Percentiles rank a stretch among this genome's conserved stretches.
These are phyloP conservation scores for Trichoderma asperelloides DNA, from an alignment of 495 filamentous ascomycete genomes.

Conservation along the genomic window DNA sequence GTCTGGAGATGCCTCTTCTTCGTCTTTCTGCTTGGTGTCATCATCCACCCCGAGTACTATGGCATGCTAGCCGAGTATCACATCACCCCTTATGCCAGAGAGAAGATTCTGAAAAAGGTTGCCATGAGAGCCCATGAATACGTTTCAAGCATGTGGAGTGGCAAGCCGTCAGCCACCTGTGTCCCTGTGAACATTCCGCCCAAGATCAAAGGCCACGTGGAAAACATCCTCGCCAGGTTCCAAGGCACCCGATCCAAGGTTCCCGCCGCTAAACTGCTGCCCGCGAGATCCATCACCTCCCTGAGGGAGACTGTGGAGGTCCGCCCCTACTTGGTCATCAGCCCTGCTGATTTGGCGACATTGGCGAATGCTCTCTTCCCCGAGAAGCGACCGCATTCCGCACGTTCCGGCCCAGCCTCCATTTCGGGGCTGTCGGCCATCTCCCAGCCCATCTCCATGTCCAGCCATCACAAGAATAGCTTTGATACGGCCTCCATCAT, in stretches of 20 bases:
- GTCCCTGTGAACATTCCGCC: slow-evolving; percentile 49
- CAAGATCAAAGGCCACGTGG: slow-evolving; percentile 62
- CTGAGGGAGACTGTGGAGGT: slow-evolving; percentile 61
- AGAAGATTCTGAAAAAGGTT: slow-evolving; percentile 80
- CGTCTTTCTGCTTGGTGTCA: slow-evolving; percentile 70
- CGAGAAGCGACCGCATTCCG: slow-evolving; percentile 46
- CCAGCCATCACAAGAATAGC: slow-evolving; percentile 29
- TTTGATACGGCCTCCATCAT: slow-evolving; percentile 53
- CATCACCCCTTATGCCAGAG: slow-evolving; percentile 79
- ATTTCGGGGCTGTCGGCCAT: slow-evolving; percentile 51
- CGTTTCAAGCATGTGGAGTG: slow-evolving; percentile 52
- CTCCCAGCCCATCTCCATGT: slow-evolving; percentile 38
- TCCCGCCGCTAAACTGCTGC: slow-evolving; percentile 52
- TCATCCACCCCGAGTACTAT: slow-evolving; percentile 84
- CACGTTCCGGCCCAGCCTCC: slow-evolving; percentile 56
- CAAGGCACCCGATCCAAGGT: slow-evolving; percentile 40
- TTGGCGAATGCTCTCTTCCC: slow-evolving; percentile 66
- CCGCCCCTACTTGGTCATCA: slow-evolving; percentile 63
- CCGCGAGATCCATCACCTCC: slow-evolving; percentile 59
- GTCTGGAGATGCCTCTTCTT: slow-evolving; percentile 89
- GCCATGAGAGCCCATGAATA: slow-evolving; percentile 67
- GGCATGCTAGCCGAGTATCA: slow-evolving; percentile 86
- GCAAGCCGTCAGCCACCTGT: slow-evolving; percentile 36
- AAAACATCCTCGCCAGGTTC: slow-evolving; percentile 65
- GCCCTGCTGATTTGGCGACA: slow-evolving; percentile 62